Conservation (phyloP, 768 basidiomycete genomes). For the Mrakia blollopis region DNA sequence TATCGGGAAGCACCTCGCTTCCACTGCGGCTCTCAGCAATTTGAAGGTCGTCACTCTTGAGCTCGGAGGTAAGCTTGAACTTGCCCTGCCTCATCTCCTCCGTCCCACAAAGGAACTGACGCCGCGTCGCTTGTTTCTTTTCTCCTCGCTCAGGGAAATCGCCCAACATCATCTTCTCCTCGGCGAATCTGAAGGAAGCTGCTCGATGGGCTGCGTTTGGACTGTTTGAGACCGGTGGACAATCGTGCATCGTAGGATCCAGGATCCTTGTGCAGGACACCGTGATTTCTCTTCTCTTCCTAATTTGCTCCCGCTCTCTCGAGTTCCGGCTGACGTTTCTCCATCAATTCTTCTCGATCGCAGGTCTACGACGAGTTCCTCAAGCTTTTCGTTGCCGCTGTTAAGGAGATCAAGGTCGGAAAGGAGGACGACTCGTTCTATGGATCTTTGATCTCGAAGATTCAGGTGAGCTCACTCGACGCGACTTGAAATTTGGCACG, state of each 20-base stretch:
- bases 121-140: too few species aligned
- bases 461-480: neutral
- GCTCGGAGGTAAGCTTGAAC: conserved; percentile 55
- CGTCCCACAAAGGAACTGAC: too few species aligned
- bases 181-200: conserved; percentile 79
- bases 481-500: neutral
- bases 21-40: conserved; percentile 73
- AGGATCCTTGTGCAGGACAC: conserved; percentile 49
- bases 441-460: conserved; percentile 51
- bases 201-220: conserved; percentile 67
- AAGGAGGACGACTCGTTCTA: conserved; percentile 59
- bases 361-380: conserved; percentile 30
- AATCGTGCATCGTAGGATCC: conserved; percentile 73
- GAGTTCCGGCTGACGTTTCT: neutral
- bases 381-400: conserved; percentile 41
- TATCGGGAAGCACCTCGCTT: conserved; percentile 71
- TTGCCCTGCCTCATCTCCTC: too few species aligned
- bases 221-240: conserved; percentile 76
- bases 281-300: conserved; percentile 20
- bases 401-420: conserved; percentile 54
- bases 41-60: conserved; percentile 85
- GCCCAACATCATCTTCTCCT: conserved; percentile 62
- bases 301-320: conserved; percentile 40
- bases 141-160: neutral
- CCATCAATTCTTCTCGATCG: neutral